Conservation (phyloP, 2,329 filamentous ascomycete species). For the Claviceps digitariae region DNA sequence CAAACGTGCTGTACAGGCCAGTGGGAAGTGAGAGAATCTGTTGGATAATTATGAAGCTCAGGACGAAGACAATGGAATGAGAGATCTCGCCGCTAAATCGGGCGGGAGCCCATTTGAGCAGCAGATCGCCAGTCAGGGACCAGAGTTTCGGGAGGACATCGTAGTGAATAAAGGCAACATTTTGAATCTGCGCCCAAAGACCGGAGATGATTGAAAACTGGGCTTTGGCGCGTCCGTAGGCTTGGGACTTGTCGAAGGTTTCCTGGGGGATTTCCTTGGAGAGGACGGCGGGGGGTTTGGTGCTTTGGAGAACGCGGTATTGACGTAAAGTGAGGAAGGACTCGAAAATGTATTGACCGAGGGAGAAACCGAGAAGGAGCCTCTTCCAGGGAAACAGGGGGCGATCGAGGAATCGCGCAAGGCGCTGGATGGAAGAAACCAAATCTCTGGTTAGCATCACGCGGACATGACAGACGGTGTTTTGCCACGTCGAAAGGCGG, state of each 20-base stretch:
- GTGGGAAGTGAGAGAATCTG: conserved; percentile 67
- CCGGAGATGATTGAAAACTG: conserved; percentile 72
- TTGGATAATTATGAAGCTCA: conserved; percentile 71
- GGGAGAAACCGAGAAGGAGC: conserved; percentile 84
- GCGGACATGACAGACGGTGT: too few species aligned
- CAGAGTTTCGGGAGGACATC: conserved; percentile 87
- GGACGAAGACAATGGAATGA: conserved; percentile 84
- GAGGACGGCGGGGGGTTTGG: conserved; percentile 71
- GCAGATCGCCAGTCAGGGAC: conserved; percentile 62
- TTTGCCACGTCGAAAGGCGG: background rate
- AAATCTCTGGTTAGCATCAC: background rate
- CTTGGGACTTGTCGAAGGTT: conserved; percentile 90
- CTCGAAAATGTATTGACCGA: conserved; percentile 85
- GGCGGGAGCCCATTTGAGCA: conserved; percentile 60
- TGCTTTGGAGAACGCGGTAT: conserved; percentile 72
- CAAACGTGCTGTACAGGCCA: conserved; percentile 86
- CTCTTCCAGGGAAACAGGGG: conserved; percentile 96
- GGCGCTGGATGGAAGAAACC: conserved; percentile 32
- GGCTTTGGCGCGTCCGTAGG: conserved; percentile 91
- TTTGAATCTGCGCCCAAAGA: conserved; percentile 78
- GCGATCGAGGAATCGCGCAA: conserved; percentile 77
- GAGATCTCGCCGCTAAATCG: conserved; percentile 84
- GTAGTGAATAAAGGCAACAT: conserved; percentile 77
- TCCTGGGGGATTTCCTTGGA: conserved; percentile 77
- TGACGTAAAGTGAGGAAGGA: conserved; percentile 80